These are phyloP conservation scores for Rosa rugosa DNA, from an alignment of 306 rosid genomes.

Conservation along the genomic window DNA sequence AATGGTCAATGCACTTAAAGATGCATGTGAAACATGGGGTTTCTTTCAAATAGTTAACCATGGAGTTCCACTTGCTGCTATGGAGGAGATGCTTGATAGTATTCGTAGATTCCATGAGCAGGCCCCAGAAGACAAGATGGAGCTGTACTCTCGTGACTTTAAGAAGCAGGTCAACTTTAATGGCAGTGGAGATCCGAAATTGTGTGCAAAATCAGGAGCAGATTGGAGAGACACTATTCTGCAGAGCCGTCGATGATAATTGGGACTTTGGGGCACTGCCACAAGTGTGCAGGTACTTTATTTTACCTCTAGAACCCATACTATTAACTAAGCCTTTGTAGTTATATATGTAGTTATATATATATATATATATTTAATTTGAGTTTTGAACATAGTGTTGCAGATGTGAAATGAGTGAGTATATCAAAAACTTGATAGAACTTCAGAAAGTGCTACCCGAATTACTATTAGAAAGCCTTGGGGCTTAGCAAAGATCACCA, in stretches of 20 bases:
- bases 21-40: constrained; percentile 69
- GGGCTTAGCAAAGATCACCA: constrained; percentile 38
- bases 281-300: constrained; percentile 48
- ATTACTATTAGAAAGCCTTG: constrained; percentile 47
- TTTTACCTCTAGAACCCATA: constrained; percentile 6
- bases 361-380: too few relatives aligned
- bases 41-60: constrained; percentile 75
- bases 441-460: constrained; percentile 37
- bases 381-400: constrained; percentile 24
- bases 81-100: constrained; percentile 32
- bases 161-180: constrained; percentile 33
- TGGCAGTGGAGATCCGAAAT: constrained; percentile 56
- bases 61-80: constrained; percentile 44
- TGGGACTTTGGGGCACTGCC: constrained; percentile 48
- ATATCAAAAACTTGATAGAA: constrained; percentile 29
- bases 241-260: constrained; percentile 50
- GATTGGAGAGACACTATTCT: constrained; percentile 80
- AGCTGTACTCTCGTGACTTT: constrained; percentile 66
- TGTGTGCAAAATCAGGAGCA: constrained; percentile 62
- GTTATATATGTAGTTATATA: too few relatives aligned
- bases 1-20: constrained; percentile 35
- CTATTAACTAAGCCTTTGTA: neutral
- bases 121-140: constrained; percentile 50
- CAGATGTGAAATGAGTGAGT: neutral
- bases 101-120: constrained; percentile 56